A percentile compares a stretch with the other conserved stretches of the same genome.
These are phyloP conservation scores for Chrysoporthe deuterocubensis DNA, from an alignment of 2,329 filamentous ascomycete genomes.

Conservation along the genomic window DNA sequence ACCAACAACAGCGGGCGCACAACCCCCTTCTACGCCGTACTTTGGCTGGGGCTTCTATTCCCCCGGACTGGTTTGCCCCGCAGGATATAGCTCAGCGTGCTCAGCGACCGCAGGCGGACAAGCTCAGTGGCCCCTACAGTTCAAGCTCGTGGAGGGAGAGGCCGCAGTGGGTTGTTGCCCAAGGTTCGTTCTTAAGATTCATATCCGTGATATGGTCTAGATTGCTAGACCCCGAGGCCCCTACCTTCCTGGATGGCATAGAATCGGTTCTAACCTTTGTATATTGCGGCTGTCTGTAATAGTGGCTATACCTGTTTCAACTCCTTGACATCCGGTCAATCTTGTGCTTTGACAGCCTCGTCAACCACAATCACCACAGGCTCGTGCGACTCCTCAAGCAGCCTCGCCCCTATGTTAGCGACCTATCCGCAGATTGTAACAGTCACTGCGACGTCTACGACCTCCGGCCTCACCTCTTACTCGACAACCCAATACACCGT, in stretches of 20 bases:
- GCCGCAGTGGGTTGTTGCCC: constrained; percentile 15
- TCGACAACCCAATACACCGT: not conserved
- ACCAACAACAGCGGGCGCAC: constrained; percentile 7
- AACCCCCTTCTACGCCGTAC: not conserved
- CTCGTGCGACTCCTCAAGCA: constrained; percentile 2
- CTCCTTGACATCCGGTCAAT: not conserved
- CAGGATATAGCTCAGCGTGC: constrained; percentile 1
- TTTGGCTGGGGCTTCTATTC: constrained; percentile 15
- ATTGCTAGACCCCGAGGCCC: not conserved
- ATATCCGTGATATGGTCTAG: too few relatives aligned
- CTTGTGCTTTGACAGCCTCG: not conserved
- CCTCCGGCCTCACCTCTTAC: not conserved
- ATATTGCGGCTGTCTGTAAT: not conserved
- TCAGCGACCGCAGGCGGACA: constrained; percentile 1
- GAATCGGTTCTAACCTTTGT: not conserved
- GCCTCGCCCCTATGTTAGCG: not conserved
- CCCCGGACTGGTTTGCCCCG: constrained; percentile 10
- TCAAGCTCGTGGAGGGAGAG: constrained; percentile 2
- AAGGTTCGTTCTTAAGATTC: not conserved
- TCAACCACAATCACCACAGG: constrained; percentile 1
- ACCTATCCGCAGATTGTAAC: constrained; percentile 1
- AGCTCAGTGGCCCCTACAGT: constrained; percentile 10
- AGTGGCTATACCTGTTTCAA: constrained; percentile 12
- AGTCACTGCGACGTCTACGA: not conserved
- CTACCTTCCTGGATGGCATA: not conserved